Conservation (phyloP, 2,329 filamentous ascomycete species). For the Alternaria panax region DNA sequence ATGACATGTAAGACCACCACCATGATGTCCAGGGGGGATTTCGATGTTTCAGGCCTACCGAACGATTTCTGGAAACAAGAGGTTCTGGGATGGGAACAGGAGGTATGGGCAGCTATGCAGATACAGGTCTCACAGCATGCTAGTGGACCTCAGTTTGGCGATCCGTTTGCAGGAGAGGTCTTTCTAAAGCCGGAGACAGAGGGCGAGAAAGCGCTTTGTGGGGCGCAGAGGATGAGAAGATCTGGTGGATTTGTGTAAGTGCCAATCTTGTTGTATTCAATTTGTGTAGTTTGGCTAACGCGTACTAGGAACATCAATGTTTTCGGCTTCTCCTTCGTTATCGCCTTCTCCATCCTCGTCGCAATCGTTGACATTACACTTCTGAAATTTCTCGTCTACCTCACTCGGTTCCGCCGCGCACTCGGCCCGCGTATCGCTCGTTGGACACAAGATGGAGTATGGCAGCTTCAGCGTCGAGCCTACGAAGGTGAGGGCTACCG, state of each 20-base stretch:
- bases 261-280: neutral
- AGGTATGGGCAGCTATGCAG: conserved; percentile 24
- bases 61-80: conserved; percentile 32
- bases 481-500: conserved; percentile 22
- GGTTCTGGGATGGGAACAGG: conserved; percentile 26
- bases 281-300: neutral
- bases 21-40: conserved; percentile 8
- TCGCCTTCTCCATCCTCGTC: conserved; percentile 17
- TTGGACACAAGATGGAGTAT: conserved; percentile 39
- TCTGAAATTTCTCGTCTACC: conserved; percentile 27
- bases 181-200: neutral
- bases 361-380: conserved; percentile 21
- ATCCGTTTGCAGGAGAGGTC: neutral
- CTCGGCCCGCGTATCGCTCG: conserved; percentile 32
- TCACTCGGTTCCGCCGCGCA: conserved; percentile 18
- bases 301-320: conserved; percentile 30
- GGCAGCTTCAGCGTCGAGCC: conserved; percentile 35
- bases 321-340: conserved; percentile 29
- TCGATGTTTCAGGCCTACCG: conserved; percentile 17
- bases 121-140: conserved; percentile 19
- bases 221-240: conserved; percentile 24
- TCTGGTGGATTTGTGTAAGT: conserved; percentile 30
- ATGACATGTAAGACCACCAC: conserved; percentile 1
- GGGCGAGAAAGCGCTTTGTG: conserved; percentile 25
- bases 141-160: neutral